A percentile compares a stretch with the other conserved stretches of the same genome.
Evolutionary conservation across 2,329 filamentous ascomycete genomes (phyloP).

Genomic region (Conoideocrella luteorostrata): DNA sequence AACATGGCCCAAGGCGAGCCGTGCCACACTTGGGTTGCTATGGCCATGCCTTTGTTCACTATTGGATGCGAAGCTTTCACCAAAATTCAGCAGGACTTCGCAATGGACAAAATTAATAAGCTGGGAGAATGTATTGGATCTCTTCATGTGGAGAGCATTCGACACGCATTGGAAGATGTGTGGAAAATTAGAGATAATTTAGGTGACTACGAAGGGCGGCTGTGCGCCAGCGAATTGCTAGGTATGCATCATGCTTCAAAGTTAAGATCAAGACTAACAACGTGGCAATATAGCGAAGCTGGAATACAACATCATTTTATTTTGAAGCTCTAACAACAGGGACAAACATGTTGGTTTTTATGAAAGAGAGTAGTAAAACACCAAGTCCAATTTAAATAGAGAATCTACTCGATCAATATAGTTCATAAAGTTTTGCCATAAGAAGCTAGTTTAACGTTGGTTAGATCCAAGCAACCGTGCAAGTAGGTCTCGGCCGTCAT

Average conservation of each 20-base stretch:
- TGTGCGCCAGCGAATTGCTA: conserved; percentile 10
- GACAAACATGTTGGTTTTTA: too few relatives aligned
- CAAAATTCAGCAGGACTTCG: conserved; percentile 14
- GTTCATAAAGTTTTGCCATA: too few relatives aligned
- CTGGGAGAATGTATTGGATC: conserved; percentile 19
- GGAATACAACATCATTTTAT: conserved; percentile 22
- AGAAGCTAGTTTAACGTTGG: too few relatives aligned
- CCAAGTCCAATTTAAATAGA: too few relatives aligned
- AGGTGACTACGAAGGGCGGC: conserved; percentile 12
- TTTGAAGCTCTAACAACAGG: too few relatives aligned
- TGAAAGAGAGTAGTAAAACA: too few relatives aligned
- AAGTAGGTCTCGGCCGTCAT: too few relatives aligned
- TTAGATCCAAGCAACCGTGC: too few relatives aligned
- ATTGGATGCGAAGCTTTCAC: conserved; percentile 21
- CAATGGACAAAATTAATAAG: conserved; percentile 20
- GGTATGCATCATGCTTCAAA: not conserved
- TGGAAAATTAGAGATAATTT: conserved; percentile 17
- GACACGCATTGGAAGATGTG: conserved; percentile 19
- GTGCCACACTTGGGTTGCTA: conserved; percentile 24
- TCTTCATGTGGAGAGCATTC: conserved; percentile 19
- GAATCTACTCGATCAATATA: too few relatives aligned
- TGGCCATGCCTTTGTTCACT: conserved; percentile 24
- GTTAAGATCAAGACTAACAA: not conserved
- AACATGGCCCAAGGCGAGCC: conserved; percentile 22
- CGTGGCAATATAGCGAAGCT: conserved; percentile 13